These are phyloP conservation scores for Mycena capillaripes DNA, from an alignment of 768 basidiomycete species.

Conservation along the genomic window DNA sequence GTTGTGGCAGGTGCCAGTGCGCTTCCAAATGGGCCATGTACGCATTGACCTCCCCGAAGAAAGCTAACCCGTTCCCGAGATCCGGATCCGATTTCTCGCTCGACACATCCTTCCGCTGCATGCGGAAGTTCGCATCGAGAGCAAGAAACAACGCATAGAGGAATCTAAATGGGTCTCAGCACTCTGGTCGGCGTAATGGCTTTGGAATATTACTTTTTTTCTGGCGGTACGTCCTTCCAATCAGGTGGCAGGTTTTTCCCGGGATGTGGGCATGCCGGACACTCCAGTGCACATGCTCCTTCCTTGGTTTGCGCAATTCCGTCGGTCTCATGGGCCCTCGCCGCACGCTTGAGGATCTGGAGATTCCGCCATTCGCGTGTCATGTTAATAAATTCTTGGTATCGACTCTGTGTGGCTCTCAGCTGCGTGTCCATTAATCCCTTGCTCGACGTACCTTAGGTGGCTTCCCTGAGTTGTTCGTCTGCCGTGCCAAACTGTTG, in stretches of 20 bases:
- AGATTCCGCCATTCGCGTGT: slow-evolving; percentile 38
- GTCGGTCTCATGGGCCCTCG: slow-evolving; percentile 33
- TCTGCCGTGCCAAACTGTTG: background rate
- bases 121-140: slow-evolving; percentile 36
- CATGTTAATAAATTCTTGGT: slow-evolving; percentile 35
- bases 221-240: slow-evolving; percentile 23
- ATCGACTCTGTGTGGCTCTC: slow-evolving; percentile 7
- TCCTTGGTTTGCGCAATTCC: slow-evolving; percentile 27
- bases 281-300: slow-evolving; percentile 37
- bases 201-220: background rate
- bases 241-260: slow-evolving; percentile 39
- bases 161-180: too few species aligned
- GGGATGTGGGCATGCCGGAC: slow-evolving; percentile 45
- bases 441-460: slow-evolving; percentile 3
- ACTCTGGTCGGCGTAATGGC: too few species aligned
- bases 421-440: too few species aligned
- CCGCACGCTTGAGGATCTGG: slow-evolving; percentile 36
- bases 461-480: slow-evolving; percentile 6
- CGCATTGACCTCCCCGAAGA: slow-evolving; percentile 31
- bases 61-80: slow-evolving; percentile 35
- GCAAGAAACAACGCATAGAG: slow-evolving; percentile 23
- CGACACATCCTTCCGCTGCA: slow-evolving; percentile 25
- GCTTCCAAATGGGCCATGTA: slow-evolving; percentile 23
- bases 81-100: slow-evolving; percentile 33
- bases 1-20: slow-evolving; percentile 7